Conservation (phyloP, 1,139 yeast genomes). For the Debaryomycetaceae sp. region DNA sequence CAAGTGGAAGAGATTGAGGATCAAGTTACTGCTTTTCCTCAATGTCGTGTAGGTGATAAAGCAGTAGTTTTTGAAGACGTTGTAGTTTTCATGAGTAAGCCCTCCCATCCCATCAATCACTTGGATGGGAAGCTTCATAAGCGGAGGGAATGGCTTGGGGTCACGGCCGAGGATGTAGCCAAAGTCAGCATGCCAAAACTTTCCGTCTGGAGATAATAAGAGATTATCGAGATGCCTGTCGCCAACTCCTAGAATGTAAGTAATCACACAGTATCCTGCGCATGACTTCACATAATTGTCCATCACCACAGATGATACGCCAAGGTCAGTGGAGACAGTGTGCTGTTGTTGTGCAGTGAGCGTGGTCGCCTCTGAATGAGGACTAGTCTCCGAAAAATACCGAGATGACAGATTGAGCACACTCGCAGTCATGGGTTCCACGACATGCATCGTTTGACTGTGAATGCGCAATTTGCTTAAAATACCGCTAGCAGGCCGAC, state of each 20-base stretch:
- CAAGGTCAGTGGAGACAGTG: conserved; percentile 44
- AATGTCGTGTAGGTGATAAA: conserved; percentile 88
- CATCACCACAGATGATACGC: conserved; percentile 70
- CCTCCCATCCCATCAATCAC: conserved; percentile 99
- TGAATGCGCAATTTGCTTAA: not conserved
- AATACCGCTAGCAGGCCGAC: conserved; percentile 1
- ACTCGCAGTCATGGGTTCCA: conserved; percentile 28
- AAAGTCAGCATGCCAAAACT: conserved; percentile 93
- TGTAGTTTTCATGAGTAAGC: conserved; percentile 70
- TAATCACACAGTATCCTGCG: conserved; percentile 96
- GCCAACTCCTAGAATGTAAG: conserved; percentile 91
- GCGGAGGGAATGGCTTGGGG: conserved; percentile 97
- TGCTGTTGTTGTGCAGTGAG: conserved; percentile 12
- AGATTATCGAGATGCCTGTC: conserved; percentile 93
- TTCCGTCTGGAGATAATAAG: conserved; percentile 57
- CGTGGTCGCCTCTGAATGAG: conserved; percentile 1
- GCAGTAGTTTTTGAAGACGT: conserved; percentile 82
- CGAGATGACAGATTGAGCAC: conserved; percentile 38
- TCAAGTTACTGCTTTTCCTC: conserved; percentile 80
- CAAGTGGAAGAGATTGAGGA: conserved; percentile 79
- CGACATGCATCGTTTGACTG: conserved; percentile 2
- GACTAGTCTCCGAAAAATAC: conserved; percentile 56
- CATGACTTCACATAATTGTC: conserved; percentile 92
- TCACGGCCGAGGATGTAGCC: conserved; percentile 95
- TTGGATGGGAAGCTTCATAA: conserved; percentile 95